phyloP scores from a whole-genome alignment of 169 alveolate species.

The Cryptosporidium baileyi region DNA sequence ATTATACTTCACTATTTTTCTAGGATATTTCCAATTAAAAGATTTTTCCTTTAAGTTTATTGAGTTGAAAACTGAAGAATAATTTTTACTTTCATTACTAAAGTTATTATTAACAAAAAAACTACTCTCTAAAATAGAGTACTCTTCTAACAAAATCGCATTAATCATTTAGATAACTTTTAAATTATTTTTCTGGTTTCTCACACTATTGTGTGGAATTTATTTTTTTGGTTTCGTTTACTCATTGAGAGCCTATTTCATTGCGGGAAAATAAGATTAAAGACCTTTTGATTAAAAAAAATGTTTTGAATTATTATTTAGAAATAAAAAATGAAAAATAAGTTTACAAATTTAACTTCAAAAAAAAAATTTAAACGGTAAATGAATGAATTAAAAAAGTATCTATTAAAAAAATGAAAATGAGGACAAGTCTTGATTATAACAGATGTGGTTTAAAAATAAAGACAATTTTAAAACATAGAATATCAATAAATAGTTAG shows the following conservation, averaged over 20 bases:
- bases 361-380: too few relatives aligned
- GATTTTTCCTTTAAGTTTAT: not conserved
- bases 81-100: not conserved
- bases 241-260: not conserved
- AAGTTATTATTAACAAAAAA: not conserved
- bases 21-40: slow-evolving; percentile 22
- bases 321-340: too few relatives aligned
- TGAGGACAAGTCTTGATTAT: too few relatives aligned
- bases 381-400: too few relatives aligned
- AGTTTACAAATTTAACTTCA: too few relatives aligned
- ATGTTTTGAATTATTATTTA: not conserved
- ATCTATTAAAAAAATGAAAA: too few relatives aligned
- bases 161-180: slow-evolving; percentile 4
- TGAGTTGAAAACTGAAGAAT: not conserved
- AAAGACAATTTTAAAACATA: too few relatives aligned
- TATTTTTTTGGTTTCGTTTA: not conserved
- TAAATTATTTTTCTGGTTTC: not conserved
- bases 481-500: too few relatives aligned
- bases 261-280: not conserved
- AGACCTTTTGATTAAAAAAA: not conserved
- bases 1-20: not conserved
- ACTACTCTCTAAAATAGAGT: not conserved
- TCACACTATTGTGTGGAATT: slow-evolving; percentile 33
- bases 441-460: too few relatives aligned
- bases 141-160: slow-evolving; percentile 38